A percentile compares a stretch with the other conserved stretches of the same genome.
These are phyloP conservation scores for Saccharomycopsis sp. DNA, from an alignment of 805 yeast genomes.

Conservation along the genomic window DNA sequence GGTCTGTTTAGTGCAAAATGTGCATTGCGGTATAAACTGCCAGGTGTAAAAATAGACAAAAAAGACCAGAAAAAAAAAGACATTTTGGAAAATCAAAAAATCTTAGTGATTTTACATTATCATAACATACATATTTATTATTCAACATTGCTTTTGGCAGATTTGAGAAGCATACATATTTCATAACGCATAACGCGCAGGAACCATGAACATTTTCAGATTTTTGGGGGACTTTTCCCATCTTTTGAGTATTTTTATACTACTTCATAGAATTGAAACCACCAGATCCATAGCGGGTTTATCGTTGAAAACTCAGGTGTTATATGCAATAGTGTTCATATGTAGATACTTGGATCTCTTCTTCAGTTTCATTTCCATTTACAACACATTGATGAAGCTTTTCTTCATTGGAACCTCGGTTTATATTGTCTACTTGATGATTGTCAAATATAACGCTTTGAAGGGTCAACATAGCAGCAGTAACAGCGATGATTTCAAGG, in stretches of 20 bases:
- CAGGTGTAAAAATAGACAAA: constrained; percentile 1
- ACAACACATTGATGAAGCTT: constrained; percentile 76
- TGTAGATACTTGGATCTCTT: constrained; percentile 67
- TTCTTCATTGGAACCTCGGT: constrained; percentile 70
- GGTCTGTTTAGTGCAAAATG: neutral
- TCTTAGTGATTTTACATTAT: neutral
- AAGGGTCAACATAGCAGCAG: constrained; percentile 36
- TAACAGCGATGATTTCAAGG: constrained; percentile 69
- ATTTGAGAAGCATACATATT: neutral
- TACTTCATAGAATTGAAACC: constrained; percentile 61
- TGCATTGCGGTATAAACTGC: neutral
- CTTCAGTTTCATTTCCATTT: constrained; percentile 52
- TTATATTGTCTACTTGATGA: constrained; percentile 71
- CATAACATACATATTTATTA: neutral
- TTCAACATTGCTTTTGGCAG: neutral
- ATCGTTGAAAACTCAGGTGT: constrained; percentile 79
- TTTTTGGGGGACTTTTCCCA: constrained; percentile 74
- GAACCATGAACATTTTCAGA: constrained; percentile 38
- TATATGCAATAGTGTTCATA: constrained; percentile 67
- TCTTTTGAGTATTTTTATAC: constrained; percentile 66
- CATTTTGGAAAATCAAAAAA: neutral
- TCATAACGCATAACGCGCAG: neutral
- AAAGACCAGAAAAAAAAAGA: neutral
- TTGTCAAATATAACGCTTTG: constrained; percentile 46
- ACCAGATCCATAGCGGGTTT: constrained; percentile 73